Evolutionary conservation across 345 rosid genomes (phyloP), one percentile per base, ranked within the genome.

Genomic region (Gossypium raimondii): DNA sequence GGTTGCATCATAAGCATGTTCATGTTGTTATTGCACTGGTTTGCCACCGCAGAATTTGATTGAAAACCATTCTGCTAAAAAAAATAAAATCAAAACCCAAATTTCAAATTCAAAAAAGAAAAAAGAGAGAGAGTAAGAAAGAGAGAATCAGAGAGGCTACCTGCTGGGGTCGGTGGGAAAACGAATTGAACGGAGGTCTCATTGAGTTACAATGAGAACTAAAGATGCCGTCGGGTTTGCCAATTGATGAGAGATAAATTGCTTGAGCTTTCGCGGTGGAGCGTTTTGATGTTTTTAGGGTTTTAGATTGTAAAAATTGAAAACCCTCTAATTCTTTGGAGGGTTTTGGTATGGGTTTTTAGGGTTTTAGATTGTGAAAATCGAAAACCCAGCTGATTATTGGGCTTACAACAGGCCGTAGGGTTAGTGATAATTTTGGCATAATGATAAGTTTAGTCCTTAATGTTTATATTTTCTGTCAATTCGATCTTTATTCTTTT

Each of bases 1-100:
- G 76, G 44, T 25, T 47, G 76, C 55, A 48, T 47, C 66, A 73
- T 61, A 29, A 34, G 55, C 68, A 61, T 61, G 68, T 62, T 60
- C 13, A 73, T 61, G 47, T 62, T 60, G 29, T 60, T 59, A 4
- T 27, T 59, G 44, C 17, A 47, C n/a, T 50, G 58, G 9, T 61
- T 73, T 11, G 51, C 58, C 58, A 2, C n/a, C 11, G 44, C 51
- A 44, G 75, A 47, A 44, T 11, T 73, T 16, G 75, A 18, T 6
- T 73, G 76, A 41, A 73, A 60, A 7, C 27, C 63, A 44, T 60
- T 22, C 68, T 60, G 68, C 29, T 61, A 73, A 22, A 73, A 14
- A 73, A 14, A 59, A 73, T 16, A 10, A 73, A 72, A 47, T 38
- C 3, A 11, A 56, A 56, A 20, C 7, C 3, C 3, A 14, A 60